Percentiles rank a stretch among this genome's conserved stretches.
Conservation (phyloP, 2,329 filamentous ascomycete species). For the Mollisiaceae sp. region DNA sequence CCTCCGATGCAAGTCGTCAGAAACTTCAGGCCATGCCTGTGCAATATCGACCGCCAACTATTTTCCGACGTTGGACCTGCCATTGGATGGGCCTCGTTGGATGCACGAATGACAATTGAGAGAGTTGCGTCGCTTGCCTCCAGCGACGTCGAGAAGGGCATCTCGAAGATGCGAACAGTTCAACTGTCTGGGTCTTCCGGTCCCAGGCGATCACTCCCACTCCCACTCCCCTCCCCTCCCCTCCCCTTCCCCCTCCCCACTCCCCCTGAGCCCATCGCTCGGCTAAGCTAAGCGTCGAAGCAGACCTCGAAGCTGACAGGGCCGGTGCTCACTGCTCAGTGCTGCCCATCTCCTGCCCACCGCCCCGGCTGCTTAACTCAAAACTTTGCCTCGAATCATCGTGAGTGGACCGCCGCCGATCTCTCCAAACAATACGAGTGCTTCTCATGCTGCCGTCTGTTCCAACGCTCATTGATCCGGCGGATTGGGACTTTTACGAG, state of each 20-base stretch:
- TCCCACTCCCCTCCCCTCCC: background rate
- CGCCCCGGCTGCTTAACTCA: constrained; percentile 6
- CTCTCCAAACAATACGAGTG: background rate
- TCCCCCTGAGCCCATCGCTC: background rate
- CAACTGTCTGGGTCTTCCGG: background rate
- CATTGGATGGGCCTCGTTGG: constrained; percentile 5
- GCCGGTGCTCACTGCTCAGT: too few relatives aligned
- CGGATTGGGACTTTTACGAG: background rate
- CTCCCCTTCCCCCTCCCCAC: too few relatives aligned
- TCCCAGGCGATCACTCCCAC: constrained; percentile 7
- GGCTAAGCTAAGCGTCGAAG: constrained; percentile 3
- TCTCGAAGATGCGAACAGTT: background rate
- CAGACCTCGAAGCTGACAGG: too few relatives aligned
- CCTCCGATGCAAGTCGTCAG: constrained; percentile 15
- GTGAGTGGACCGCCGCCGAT: constrained; percentile 1
- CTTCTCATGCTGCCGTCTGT: background rate
- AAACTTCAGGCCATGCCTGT: background rate
- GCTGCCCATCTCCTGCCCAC: background rate
- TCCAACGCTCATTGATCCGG: constrained; percentile 1
- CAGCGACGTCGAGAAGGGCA: background rate
- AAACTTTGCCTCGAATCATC: background rate
- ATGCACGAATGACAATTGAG: background rate
- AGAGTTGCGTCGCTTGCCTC: background rate
- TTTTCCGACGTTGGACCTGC: background rate
- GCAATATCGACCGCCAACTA: background rate